These are phyloP conservation scores for Firmiana major DNA, from an alignment of 345 rosid species.

Conservation along the genomic window DNA sequence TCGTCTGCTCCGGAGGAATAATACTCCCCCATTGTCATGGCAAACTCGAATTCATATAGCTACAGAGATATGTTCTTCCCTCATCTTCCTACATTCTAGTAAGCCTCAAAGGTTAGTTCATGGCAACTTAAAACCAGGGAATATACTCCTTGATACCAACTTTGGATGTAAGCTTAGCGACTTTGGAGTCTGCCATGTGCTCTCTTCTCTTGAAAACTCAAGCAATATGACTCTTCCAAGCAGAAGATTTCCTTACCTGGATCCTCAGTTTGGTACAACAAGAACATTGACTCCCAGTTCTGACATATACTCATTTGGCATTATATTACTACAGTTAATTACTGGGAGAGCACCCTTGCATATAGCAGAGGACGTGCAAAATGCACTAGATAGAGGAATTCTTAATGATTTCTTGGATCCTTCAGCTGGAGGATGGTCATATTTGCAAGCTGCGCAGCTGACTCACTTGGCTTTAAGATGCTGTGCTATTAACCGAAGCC, in stretches of 20 bases:
- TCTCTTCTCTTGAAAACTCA: neutral
- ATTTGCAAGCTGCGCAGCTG: slow-evolving; percentile 26
- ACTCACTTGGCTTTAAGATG: slow-evolving; percentile 27
- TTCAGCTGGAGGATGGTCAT: slow-evolving; percentile 32
- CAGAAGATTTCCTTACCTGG: slow-evolving; percentile 12
- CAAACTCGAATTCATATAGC: slow-evolving; percentile 31
- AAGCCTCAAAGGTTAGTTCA: slow-evolving; percentile 21
- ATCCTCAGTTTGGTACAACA: slow-evolving; percentile 14
- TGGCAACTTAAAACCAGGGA: slow-evolving; percentile 25
- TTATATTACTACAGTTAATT: slow-evolving; percentile 27
- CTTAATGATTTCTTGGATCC: slow-evolving; percentile 21
- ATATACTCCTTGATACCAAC: slow-evolving; percentile 30
- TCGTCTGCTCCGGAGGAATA: slow-evolving; percentile 22
- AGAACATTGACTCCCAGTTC: slow-evolving; percentile 24
- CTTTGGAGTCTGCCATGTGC: slow-evolving; percentile 15
- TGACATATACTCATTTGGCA: slow-evolving; percentile 30
- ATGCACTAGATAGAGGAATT: neutral
- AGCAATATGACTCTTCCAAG: neutral
- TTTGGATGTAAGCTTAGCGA: slow-evolving; percentile 26
- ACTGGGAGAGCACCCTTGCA: slow-evolving; percentile 16
- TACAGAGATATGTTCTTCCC: slow-evolving; percentile 26
- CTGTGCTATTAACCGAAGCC: slow-evolving; percentile 17
- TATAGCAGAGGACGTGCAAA: neutral
- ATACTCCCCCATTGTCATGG: slow-evolving; percentile 30
- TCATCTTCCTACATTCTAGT: slow-evolving; percentile 25